Base-by-base conservation (phyloP, 2,329 filamentous ascomycete species). In the Capronia coronata region DNA sequence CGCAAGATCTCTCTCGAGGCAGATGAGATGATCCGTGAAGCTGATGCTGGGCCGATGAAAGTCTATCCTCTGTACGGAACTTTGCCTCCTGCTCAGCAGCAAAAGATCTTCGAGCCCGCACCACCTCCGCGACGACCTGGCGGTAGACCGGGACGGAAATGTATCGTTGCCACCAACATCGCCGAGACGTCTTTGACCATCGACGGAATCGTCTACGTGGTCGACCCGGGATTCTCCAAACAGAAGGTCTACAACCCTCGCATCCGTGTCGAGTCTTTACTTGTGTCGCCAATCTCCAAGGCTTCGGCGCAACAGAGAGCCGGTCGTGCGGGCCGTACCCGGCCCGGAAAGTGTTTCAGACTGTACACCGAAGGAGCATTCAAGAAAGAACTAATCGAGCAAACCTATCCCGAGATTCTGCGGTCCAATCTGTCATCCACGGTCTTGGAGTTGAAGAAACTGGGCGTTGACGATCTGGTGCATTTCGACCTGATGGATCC, bases 401-500 rank as follows among this genome's bases (percentile, higher is more conserved):
- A 95, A 68, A 97, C 93, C 0, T 90, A 98, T 62, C 93, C 93
- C 1, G 93, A 98, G 67, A 90, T 98, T 64, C 77, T 98, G 45
- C 83, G 89, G 21, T 97, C 91, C 25, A 98, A 98, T 67, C 75
- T 98, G 57, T 84, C 93, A 52, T 94, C 89, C 62, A 98, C 93
- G 0, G 93, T 98, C 1, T 73, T 98, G 39, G 93, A 98, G 68
- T 73, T 98, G 64, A 97, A 97, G 77, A 97, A 98, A 72, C 83
- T 98, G 32, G 93, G 93, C 38, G 83, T 98, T 22, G 83, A 94
- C 60, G 93, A 98, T 68, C 75, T 98, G 43, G 93, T 98, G 9
- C 93, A 98, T 70, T 98, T 98, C 64, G 94, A 98, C 66, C 77
- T 98, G 41, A 97, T 98, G 91, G 93, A 98, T 62, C 93, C 93